Conservation (phyloP, 257 asterid species). For the Linaria vulgaris region DNA sequence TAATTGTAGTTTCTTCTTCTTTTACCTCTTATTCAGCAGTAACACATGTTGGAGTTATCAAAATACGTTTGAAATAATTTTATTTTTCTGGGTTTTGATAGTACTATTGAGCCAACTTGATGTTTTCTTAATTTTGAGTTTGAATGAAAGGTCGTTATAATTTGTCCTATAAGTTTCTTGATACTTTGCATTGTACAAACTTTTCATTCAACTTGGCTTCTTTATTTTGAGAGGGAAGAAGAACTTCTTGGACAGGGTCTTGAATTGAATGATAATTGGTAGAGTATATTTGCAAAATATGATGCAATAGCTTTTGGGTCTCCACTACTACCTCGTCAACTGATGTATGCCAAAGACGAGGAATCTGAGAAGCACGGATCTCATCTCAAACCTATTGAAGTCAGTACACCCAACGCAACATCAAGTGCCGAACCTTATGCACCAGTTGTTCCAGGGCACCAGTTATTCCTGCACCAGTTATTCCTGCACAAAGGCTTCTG, state of each 20-base stretch:
- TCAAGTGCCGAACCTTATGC: constrained; percentile 39
- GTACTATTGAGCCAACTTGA: too few species aligned
- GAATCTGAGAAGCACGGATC: constrained; percentile 37
- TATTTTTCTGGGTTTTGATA: too few species aligned
- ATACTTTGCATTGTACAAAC: not conserved
- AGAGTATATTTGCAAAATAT: constrained; percentile 64
- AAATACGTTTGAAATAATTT: too few species aligned
- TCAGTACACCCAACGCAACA: constrained; percentile 19
- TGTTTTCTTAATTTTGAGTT: too few species aligned
- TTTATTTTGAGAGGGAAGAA: constrained; percentile 57
- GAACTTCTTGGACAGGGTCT: constrained; percentile 87
- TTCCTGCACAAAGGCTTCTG: constrained; percentile 31
- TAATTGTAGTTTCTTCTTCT: too few species aligned
- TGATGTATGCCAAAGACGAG: constrained; percentile 19
- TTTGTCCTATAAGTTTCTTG: too few species aligned
- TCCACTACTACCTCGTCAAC: constrained; percentile 47
- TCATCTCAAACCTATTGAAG: constrained; percentile 33
- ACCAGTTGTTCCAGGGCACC: constrained; percentile 42
- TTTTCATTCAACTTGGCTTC: not conserved
- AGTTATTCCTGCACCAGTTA: constrained; percentile 37
- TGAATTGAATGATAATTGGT: constrained; percentile 76
- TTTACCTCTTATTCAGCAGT: too few species aligned
- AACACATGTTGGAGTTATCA: too few species aligned
- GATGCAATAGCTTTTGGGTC: constrained; percentile 87
- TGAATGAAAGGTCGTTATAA: too few species aligned